Evolutionary conservation across 352 stramenopile genomes (phyloP), one percentile per base, ranked within the genome.

Genomic region (Halophytophthora polymorphica): DNA sequence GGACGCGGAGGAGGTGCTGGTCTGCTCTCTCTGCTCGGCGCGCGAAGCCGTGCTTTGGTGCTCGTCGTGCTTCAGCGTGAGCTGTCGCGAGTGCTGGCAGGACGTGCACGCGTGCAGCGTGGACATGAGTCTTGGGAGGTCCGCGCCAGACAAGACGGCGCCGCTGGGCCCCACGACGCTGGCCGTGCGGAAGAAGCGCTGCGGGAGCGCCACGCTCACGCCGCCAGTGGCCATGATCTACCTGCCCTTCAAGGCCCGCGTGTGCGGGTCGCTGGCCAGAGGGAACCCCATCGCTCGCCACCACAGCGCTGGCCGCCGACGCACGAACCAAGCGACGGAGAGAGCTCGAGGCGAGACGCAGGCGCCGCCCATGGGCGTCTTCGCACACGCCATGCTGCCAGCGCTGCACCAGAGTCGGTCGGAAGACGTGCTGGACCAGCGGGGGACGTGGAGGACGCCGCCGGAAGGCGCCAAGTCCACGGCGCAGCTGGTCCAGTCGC

Each of bases 61-160:
- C 28, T 66, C 77, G 1, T 63, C 67, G 3, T 88, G 77, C 46
- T 88, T 88, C 38, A 68, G 61, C 1, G 77, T 88, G 2, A 82
- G 58, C 38, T 88, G 77, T 28, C 39, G 61, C 6, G 47, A 48
- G 10, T 88, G 77, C 44, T 88, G 77, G 77, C 64, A 78, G 28
- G 42, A 50, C 1, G 45, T 58, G n/a, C 77, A 88, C 37, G 50
- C 62, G 10, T 73, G 73, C 2, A 62, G 50, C 1, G 77, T 86
- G 25, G 77, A 86, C 45, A 64, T 61, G 38, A 47, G 4, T 31
- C 12, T 12, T 46, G 15, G 5, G 22, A 17, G 28, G 15, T 7
- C 31, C 38, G 15, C 11, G 2, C n/a, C 12, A 2, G 22, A 22
- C 8, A 40, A 23, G 12, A 37, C 51, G 11, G 17, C 41, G 2